These are phyloP conservation scores for Russula dissimulans DNA, from an alignment of 768 basidiomycete genomes.

Conservation along the genomic window DNA sequence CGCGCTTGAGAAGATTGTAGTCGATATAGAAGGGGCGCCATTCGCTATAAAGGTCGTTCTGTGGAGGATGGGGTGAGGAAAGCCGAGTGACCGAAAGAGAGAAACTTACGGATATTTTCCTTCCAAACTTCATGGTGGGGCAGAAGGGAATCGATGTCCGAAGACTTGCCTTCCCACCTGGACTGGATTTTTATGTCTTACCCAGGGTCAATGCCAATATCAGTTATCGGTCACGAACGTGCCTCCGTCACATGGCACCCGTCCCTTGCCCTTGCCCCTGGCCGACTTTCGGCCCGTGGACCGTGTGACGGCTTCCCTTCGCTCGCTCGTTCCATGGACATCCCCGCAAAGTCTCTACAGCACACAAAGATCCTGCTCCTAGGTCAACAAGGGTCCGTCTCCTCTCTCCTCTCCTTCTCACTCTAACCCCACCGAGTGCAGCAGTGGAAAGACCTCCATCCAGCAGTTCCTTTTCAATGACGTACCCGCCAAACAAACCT, in stretches of 20 bases:
- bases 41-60: constrained; percentile 82
- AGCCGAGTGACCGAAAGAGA: constrained; percentile 6
- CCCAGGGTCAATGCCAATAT: too few relatives aligned
- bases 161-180: too few relatives aligned
- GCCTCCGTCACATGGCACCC: too few relatives aligned
- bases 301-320: too few relatives aligned
- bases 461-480: constrained; percentile 87
- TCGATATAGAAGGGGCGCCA: constrained; percentile 89
- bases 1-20: constrained; percentile 83
- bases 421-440: constrained; percentile 25
- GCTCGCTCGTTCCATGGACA: constrained; percentile 18
- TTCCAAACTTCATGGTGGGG: constrained; percentile 66
- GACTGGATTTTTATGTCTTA: too few relatives aligned
- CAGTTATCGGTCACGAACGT: too few relatives aligned
- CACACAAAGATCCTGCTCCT: constrained; percentile 61
- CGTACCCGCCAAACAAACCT: constrained; percentile 72
- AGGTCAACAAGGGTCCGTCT: constrained; percentile 55
- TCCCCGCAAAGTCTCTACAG: constrained; percentile 21
- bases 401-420: neutral
- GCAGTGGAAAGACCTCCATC: constrained; percentile 89
- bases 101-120: constrained; percentile 55
- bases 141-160: neutral
- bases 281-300: too few relatives aligned
- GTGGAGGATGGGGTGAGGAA: neutral
- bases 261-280: too few relatives aligned